These are phyloP conservation scores for Brassica napus DNA, from an alignment of 345 rosid species.

Conservation along the genomic window Da-Ae NC_063439.1:9570001-9570500, in stretches of 20 bases:
- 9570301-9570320: not conserved
- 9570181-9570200: not conserved
- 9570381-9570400: not conserved
- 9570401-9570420: not conserved
- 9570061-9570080: not conserved
- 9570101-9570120: not conserved
- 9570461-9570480: slow-evolving; percentile 75
- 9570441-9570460: slow-evolving; percentile 61
- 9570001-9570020: not conserved
- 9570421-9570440: not conserved
- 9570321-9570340: not conserved
- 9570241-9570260: not conserved
- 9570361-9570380: too few relatives aligned
- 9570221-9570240: not conserved
- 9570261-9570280: not conserved
- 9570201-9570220: not conserved
- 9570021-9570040: not conserved
- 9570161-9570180: not conserved
- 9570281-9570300: not conserved
- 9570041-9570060: not conserved
- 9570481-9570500: slow-evolving; percentile 56
- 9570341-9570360: too few relatives aligned
- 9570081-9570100: not conserved
- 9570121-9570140: not conserved
- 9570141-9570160: not conserved